Conservation (phyloP, 805 yeast genomes). For the Yamadazyma ubonensis region DNA sequence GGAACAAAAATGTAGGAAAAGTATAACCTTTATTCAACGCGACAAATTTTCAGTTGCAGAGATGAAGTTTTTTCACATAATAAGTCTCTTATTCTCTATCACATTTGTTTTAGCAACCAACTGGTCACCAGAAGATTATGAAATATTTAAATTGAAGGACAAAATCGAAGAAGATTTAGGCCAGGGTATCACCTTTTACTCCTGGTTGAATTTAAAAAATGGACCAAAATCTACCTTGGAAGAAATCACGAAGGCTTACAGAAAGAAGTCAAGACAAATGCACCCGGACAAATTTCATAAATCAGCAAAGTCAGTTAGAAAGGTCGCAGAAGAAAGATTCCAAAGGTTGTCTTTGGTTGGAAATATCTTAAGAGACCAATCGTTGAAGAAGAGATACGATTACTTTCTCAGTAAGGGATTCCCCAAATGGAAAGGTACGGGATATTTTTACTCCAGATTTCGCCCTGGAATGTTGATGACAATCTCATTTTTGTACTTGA, state of each 20-base stretch:
- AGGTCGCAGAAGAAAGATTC: constrained; percentile 64
- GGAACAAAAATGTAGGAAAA: too few relatives aligned
- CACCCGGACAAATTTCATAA: constrained; percentile 78
- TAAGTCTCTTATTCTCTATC: constrained; percentile 5
- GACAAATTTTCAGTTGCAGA: constrained; percentile 1
- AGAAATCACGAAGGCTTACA: constrained; percentile 64
- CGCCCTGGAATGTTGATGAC: constrained; percentile 63
- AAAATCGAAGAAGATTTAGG: constrained; percentile 66
- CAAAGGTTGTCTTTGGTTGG: constrained; percentile 77
- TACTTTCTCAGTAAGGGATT: constrained; percentile 80
- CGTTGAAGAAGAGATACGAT: constrained; percentile 71
- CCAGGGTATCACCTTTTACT: constrained; percentile 59
- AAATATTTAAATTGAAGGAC: constrained; percentile 71
- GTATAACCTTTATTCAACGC: too few relatives aligned
- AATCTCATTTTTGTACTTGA: constrained; percentile 46
- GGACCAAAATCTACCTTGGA: constrained; percentile 48
- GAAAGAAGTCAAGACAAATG: constrained; percentile 63
- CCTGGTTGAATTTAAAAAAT: constrained; percentile 54
- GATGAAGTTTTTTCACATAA: constrained; percentile 6
- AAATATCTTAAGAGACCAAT: constrained; percentile 59
- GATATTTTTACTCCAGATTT: constrained; percentile 62
- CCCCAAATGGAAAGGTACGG: constrained; percentile 75
- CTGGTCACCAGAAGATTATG: constrained; percentile 72
- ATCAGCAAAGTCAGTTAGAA: constrained; percentile 30
- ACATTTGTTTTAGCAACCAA: constrained; percentile 24